Evolutionary conservation across 116 monocot genomes (phyloP).

Genomic region (Papilionanthe hybrid): DNA sequence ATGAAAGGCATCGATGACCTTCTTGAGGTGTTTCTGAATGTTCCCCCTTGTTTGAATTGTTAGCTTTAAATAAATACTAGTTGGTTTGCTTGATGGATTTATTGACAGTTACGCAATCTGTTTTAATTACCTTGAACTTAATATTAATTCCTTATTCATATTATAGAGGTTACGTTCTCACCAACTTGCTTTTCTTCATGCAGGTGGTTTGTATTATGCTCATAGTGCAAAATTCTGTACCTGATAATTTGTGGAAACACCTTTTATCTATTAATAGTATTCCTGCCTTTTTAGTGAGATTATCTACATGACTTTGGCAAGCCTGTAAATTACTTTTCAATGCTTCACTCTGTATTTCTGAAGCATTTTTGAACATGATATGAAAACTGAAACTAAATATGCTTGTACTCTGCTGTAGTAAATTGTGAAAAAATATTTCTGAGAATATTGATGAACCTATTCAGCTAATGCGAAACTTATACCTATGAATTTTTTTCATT

Average conservation of each 20-base stretch:
- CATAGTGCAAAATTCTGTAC: neutral
- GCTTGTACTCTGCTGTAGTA: neutral
- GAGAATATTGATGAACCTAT: neutral
- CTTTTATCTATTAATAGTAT: neutral
- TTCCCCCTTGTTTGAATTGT: neutral
- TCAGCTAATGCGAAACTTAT: neutral
- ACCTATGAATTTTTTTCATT: neutral
- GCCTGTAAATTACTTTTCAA: neutral
- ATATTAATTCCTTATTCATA: too few relatives aligned
- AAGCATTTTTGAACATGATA: neutral
- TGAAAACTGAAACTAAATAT: neutral
- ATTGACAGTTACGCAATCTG: neutral
- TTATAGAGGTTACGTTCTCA: too few relatives aligned
- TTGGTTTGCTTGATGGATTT: neutral
- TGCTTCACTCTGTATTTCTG: neutral
- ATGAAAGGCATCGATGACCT: neutral
- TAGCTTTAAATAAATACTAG: neutral
- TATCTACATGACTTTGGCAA: neutral
- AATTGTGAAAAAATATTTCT: neutral
- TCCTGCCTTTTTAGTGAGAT: neutral
- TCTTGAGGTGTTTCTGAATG: too few relatives aligned
- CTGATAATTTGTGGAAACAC: neutral
- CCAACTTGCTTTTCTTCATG: neutral
- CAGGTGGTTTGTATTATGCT: neutral
- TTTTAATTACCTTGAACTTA: too few relatives aligned